Conservation (phyloP, 2,329 filamentous ascomycete genomes). For the Fusarium tricinctum region DNA sequence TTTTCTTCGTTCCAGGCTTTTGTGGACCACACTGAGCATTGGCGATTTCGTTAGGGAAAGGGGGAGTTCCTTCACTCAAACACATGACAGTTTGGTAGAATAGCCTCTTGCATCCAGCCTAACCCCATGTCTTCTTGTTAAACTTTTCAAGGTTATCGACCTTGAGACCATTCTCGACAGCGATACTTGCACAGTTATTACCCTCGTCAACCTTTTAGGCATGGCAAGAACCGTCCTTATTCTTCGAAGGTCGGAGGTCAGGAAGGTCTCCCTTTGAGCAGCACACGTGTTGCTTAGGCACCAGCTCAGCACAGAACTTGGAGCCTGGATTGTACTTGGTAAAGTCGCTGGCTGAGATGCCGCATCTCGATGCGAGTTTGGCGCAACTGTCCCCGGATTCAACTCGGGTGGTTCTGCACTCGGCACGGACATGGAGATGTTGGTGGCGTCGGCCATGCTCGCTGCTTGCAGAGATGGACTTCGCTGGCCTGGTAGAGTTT, state of each 20-base stretch:
- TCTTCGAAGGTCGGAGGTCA: neutral
- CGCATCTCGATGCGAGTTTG: neutral
- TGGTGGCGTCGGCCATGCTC: neutral
- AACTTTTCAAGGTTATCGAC: neutral
- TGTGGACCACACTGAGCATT: constrained; percentile 3
- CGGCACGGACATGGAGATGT: neutral
- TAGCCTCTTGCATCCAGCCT: neutral
- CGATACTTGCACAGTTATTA: neutral
- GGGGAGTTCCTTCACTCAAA: constrained; percentile 6
- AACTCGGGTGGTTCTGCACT: constrained; percentile 4
- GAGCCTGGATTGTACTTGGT: neutral
- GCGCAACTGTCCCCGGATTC: neutral
- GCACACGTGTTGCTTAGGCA: neutral
- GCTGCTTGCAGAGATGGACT: neutral
- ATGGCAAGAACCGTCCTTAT: neutral
- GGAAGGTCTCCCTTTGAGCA: constrained; percentile 1
- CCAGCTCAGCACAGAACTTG: neutral
- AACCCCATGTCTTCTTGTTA: constrained; percentile 9
- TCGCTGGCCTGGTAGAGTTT: neutral
- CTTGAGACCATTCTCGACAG: neutral
- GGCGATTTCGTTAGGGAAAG: neutral
- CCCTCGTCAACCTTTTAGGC: neutral
- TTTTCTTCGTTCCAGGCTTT: neutral
- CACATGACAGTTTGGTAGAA: neutral
- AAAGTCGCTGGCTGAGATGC: neutral